phyloP scores from a whole-genome alignment of 805 yeast genomes.

The Saccharomycopsis microspora region DNA sequence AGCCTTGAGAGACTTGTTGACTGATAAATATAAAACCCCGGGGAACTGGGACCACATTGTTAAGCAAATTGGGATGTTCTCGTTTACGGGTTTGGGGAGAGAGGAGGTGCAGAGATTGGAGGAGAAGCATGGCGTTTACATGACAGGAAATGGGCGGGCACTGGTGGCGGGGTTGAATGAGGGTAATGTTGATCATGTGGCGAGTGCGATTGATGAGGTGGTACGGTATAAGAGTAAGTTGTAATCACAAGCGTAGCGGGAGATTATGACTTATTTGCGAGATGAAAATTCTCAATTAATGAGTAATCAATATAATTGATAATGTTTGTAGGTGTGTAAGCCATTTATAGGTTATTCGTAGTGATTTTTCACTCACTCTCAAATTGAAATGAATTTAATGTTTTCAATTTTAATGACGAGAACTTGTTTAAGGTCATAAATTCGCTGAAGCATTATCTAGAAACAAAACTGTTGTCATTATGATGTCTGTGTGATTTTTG shows the following conservation, averaged over 20 bases:
- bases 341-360: too few species aligned
- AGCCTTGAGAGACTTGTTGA: slow-evolving; percentile 50
- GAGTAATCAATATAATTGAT: too few species aligned
- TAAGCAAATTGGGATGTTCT: slow-evolving; percentile 93
- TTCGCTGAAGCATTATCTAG: too few species aligned
- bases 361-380: too few species aligned
- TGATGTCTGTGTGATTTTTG: too few species aligned
- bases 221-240: slow-evolving; percentile 4
- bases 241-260: too few species aligned
- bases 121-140: slow-evolving; percentile 64
- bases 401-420: too few species aligned
- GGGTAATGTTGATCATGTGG: slow-evolving; percentile 64
- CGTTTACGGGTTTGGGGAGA: slow-evolving; percentile 70
- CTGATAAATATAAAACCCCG: slow-evolving; percentile 34
- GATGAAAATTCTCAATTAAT: neutral
- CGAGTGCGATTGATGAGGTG: slow-evolving; percentile 46
- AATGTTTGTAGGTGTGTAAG: too few species aligned
- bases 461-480: too few species aligned
- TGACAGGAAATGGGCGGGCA: slow-evolving; percentile 85
- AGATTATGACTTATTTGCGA: neutral
- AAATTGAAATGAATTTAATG: too few species aligned
- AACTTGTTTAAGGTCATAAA: too few species aligned
- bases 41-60: slow-evolving; percentile 80
- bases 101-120: slow-evolving; percentile 65
- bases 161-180: slow-evolving; percentile 84